phyloP scores from a whole-genome alignment of 1,139 yeast species.

The Blastobotrys buckinghamii region DNA sequence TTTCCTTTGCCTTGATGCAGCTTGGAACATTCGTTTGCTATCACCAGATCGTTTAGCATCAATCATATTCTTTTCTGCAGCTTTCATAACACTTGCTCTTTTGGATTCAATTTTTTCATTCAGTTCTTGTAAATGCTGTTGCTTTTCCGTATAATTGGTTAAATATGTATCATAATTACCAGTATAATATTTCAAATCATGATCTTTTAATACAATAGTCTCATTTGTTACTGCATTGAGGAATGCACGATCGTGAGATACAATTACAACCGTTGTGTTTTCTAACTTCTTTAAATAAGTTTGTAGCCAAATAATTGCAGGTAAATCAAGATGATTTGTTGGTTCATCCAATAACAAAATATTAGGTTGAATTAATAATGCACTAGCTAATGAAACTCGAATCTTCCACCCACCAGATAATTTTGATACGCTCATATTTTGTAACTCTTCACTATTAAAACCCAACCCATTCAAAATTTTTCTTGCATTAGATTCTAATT shows the following conservation, averaged over 20 bases:
- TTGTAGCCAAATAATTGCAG: constrained; percentile 75
- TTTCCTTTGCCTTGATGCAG: constrained; percentile 11
- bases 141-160: constrained; percentile 5
- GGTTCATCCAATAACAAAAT: constrained; percentile 40
- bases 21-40: constrained; percentile 8
- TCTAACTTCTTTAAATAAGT: constrained; percentile 68
- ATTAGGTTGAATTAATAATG: constrained; percentile 64
- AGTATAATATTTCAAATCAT: constrained; percentile 6
- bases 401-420: constrained; percentile 67
- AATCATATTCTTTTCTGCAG: constrained; percentile 9
- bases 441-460: constrained; percentile 10
- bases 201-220: constrained; percentile 40
- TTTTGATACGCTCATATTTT: constrained; percentile 31
- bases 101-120: constrained; percentile 7
- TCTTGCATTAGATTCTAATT: constrained; percentile 5
- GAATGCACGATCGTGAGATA: constrained; percentile 80
- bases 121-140: constrained; percentile 4
- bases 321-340: constrained; percentile 65
- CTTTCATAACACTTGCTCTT: constrained; percentile 1
- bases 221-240: constrained; percentile 83
- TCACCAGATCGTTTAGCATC: constrained; percentile 11
- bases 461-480: constrained; percentile 7
- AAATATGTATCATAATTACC: constrained; percentile 12
- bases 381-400: constrained; percentile 74
- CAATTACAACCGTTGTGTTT: constrained; percentile 62